phyloP scores from a whole-genome alignment of 2,329 filamentous ascomycete species.

The Sarocladium oryzae region DNA sequence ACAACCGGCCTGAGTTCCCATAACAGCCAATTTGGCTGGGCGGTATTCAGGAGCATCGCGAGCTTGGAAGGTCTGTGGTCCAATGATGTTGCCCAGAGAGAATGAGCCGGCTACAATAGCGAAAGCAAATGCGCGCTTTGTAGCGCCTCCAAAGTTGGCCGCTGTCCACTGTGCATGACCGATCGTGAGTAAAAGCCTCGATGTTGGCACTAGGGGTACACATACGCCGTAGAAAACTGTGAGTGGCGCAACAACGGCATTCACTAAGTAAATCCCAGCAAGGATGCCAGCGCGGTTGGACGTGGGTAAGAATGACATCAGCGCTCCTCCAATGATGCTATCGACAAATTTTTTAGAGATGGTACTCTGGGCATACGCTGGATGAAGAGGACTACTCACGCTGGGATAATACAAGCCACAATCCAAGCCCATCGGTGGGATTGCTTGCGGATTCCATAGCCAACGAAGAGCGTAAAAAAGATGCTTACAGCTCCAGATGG shows the following conservation, averaged over 20 bases:
- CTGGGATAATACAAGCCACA: conserved; percentile 40
- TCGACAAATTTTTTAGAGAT: background rate
- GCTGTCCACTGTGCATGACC: conserved; percentile 33
- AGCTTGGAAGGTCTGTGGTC: conserved; percentile 48
- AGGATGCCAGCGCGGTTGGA: conserved; percentile 39
- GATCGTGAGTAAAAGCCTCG: background rate
- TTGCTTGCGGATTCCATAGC: conserved; percentile 38
- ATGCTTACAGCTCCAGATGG: conserved; percentile 47
- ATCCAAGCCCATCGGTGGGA: conserved; percentile 46
- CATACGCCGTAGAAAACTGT: conserved; percentile 39
- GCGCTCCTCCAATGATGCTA: conserved; percentile 40
- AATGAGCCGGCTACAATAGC: conserved; percentile 44
- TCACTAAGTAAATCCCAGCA: conserved; percentile 44
- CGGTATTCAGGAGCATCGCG: conserved; percentile 45
- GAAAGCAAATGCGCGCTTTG: conserved; percentile 44
- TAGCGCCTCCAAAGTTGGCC: conserved; percentile 45
- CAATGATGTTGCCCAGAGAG: conserved; percentile 49
- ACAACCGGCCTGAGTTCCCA: conserved; percentile 42
- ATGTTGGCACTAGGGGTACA: background rate
- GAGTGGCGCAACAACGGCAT: conserved; percentile 40
- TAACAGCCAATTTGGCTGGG: conserved; percentile 48
- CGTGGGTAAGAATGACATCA: conserved; percentile 46
- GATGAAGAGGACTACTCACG: conserved; percentile 22
- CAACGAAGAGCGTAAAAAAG: conserved; percentile 42
- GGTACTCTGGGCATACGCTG: background rate